Evolutionary conservation across 108 stramenopile species (phyloP).

Genomic region (Cyclotella cryptica): DNA sequence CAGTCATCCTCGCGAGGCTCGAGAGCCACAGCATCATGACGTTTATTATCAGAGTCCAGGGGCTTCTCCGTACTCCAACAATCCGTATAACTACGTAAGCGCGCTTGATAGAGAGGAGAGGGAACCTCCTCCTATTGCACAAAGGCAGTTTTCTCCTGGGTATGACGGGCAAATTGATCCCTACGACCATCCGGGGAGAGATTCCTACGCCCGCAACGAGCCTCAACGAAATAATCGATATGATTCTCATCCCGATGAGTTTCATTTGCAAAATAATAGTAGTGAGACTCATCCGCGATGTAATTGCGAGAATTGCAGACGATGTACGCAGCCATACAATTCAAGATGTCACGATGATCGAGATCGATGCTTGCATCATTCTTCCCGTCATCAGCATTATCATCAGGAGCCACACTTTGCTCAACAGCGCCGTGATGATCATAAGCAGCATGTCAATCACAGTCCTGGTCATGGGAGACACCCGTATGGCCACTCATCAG

Average conservation of each 20-base stretch:
- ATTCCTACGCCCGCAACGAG: not conserved
- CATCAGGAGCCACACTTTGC: too few species aligned
- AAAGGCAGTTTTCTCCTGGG: too few species aligned
- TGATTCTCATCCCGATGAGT: not conserved
- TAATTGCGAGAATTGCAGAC: conserved; percentile 6
- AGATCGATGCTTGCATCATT: not conserved
- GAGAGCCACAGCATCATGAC: conserved; percentile 6
- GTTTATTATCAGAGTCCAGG: not conserved
- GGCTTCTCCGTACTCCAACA: not conserved
- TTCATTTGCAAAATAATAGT: not conserved
- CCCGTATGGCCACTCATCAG: too few species aligned
- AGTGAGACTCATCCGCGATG: conserved; percentile 7
- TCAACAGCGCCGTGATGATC: too few species aligned
- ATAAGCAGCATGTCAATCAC: too few species aligned
- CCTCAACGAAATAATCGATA: not conserved
- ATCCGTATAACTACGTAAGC: not conserved
- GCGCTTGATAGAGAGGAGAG: not conserved
- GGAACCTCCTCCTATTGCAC: not conserved
- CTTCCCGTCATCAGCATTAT: too few species aligned
- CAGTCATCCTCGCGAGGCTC: not conserved
- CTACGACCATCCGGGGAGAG: too few species aligned
- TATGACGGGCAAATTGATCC: too few species aligned
- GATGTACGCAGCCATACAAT: not conserved
- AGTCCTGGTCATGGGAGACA: too few species aligned
- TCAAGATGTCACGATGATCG: not conserved